These are phyloP conservation scores for Xylaria hypoxylon DNA, from an alignment of 2,329 filamentous ascomycete species.

Conservation along the genomic window DNA sequence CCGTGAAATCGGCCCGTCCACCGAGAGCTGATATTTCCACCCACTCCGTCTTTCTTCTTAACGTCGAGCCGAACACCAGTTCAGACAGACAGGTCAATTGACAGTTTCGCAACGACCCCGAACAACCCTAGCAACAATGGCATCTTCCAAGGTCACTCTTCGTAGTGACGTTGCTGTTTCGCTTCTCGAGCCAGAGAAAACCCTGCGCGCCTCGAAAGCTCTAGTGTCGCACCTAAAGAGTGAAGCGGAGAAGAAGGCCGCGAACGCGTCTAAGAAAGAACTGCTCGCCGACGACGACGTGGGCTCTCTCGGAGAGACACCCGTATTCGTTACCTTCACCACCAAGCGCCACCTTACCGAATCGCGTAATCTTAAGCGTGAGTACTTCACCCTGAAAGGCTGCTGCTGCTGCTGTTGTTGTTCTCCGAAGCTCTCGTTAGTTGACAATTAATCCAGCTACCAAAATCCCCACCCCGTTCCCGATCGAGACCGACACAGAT, in stretches of 20 bases:
- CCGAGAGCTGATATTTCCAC: neutral
- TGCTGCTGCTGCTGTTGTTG: neutral
- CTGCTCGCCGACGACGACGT: slow-evolving; percentile 63
- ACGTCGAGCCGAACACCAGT: neutral
- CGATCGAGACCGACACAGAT: slow-evolving; percentile 71
- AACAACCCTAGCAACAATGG: slow-evolving; percentile 45
- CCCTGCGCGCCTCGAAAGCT: slow-evolving; percentile 71
- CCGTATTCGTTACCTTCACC: slow-evolving; percentile 72
- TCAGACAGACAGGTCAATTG: neutral
- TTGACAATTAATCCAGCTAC: slow-evolving; percentile 71
- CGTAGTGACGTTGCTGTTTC: slow-evolving; percentile 49
- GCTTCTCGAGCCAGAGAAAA: slow-evolving; percentile 55
- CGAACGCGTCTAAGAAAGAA: slow-evolving; percentile 64
- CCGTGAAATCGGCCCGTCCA: neutral
- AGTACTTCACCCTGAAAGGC: neutral
- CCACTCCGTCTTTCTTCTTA: neutral
- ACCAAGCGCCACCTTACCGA: slow-evolving; percentile 76
- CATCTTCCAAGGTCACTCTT: slow-evolving; percentile 50
- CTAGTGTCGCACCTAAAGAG: slow-evolving; percentile 72
- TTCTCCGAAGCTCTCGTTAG: neutral
- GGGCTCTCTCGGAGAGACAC: slow-evolving; percentile 59
- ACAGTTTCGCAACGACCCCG: neutral
- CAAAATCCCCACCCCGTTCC: slow-evolving; percentile 83
- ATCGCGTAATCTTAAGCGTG: slow-evolving; percentile 60
- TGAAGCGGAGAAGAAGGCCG: slow-evolving; percentile 60